Conservation (phyloP, 345 rosid species). For the Limnanthes douglasii region DNA sequence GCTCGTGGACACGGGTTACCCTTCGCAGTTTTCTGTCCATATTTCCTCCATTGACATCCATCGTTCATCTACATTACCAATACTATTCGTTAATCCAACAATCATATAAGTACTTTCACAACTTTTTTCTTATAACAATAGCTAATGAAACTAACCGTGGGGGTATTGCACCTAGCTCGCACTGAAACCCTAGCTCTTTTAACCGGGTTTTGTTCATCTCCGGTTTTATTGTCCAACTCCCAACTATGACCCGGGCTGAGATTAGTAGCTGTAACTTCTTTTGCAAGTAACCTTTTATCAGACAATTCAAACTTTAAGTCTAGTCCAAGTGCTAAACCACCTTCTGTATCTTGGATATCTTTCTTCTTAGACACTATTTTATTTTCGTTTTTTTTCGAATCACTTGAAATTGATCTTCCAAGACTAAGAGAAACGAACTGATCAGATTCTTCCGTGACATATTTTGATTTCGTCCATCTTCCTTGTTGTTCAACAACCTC, state of each 20-base stretch:
- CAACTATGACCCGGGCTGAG: too few relatives aligned
- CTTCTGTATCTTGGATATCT: neutral
- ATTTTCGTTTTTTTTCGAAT: constrained; percentile 18
- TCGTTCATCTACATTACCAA: constrained; percentile 67
- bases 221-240: too few relatives aligned
- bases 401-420: constrained; percentile 31
- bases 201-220: constrained; percentile 37
- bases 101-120: constrained; percentile 1
- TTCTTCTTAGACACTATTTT: constrained; percentile 10
- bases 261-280: constrained; percentile 14
- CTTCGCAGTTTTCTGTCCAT: constrained; percentile 86
- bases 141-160: constrained; percentile 54
- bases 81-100: neutral
- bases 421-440: constrained; percentile 64
- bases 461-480: constrained; percentile 13
- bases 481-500: constrained; percentile 25
- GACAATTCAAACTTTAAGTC: constrained; percentile 34
- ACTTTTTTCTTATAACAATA: neutral
- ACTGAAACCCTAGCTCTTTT: constrained; percentile 92
- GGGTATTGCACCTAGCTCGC: constrained; percentile 70
- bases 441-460: constrained; percentile 28
- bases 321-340: constrained; percentile 26
- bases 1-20: constrained; percentile 98
- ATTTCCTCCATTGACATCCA: constrained; percentile 98
- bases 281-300: constrained; percentile 10